phyloP scores from a whole-genome alignment of 805 yeast species.

The Priceomyces fermenticarens region DNA sequence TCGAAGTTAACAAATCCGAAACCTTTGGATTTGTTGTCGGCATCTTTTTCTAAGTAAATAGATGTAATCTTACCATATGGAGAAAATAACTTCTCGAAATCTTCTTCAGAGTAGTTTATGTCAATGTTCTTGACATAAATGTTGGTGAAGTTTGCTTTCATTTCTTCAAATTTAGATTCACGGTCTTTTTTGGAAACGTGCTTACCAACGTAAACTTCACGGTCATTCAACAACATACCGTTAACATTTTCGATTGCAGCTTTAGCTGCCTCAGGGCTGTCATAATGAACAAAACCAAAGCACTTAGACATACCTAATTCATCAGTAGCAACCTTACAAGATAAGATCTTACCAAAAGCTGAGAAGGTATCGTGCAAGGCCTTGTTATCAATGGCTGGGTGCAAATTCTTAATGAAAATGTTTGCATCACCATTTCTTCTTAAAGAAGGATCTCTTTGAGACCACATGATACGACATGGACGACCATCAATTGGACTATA shows the following conservation, averaged over 20 bases:
- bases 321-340: slow-evolving; percentile 96
- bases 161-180: slow-evolving; percentile 85
- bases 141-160: slow-evolving; percentile 92
- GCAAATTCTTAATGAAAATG: slow-evolving; percentile 96
- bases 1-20: slow-evolving; percentile 94
- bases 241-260: slow-evolving; percentile 96
- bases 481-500: slow-evolving; percentile 90
- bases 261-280: slow-evolving; percentile 84
- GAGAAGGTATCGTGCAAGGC: slow-evolving; percentile 97
- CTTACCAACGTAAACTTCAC: slow-evolving; percentile 92
- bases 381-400: slow-evolving; percentile 97
- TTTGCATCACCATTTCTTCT: slow-evolving; percentile 96
- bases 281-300: slow-evolving; percentile 97
- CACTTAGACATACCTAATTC: slow-evolving; percentile 89
- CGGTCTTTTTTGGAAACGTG: slow-evolving; percentile 93
- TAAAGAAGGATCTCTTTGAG: slow-evolving; percentile 95
- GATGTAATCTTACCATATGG: slow-evolving; percentile 82
- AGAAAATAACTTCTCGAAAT: slow-evolving; percentile 68
- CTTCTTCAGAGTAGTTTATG: slow-evolving; percentile 63
- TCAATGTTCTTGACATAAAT: slow-evolving; percentile 91
- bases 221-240: slow-evolving; percentile 97
- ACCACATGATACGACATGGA: slow-evolving; percentile 99
- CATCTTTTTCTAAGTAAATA: slow-evolving; percentile 72
- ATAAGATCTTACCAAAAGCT: slow-evolving; percentile 92
- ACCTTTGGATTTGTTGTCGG: slow-evolving; percentile 87